Conservation (phyloP, 2,329 filamentous ascomycete species). For the Lasiodiplodia sp. region DNA sequence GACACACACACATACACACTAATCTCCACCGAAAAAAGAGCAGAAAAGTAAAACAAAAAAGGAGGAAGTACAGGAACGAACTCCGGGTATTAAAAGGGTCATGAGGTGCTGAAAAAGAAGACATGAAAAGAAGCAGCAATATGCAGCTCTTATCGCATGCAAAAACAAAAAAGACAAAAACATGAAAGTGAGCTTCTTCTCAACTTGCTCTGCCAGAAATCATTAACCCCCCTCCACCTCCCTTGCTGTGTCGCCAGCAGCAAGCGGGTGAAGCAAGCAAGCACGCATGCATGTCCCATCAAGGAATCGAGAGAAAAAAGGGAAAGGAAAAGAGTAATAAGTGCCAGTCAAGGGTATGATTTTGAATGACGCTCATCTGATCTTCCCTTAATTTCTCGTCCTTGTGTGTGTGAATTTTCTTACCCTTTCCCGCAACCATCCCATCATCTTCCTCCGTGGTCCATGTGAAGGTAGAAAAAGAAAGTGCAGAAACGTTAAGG, state of each 20-base stretch:
- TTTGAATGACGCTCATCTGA: slow-evolving; percentile 6
- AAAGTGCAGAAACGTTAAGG: slow-evolving; percentile 18
- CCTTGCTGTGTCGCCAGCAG: not conserved
- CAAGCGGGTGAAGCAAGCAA: not conserved
- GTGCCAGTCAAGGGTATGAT: slow-evolving; percentile 9
- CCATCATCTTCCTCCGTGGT: not conserved
- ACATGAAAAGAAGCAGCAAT: not conserved
- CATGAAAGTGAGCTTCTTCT: too few relatives aligned
- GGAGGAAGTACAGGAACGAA: slow-evolving; percentile 5
- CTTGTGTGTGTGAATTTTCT: slow-evolving; percentile 5
- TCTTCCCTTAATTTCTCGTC: not conserved
- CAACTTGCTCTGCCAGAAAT: slow-evolving; percentile 3
- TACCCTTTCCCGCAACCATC: slow-evolving; percentile 2
- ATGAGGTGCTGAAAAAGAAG: slow-evolving; percentile 4
- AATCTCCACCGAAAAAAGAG: not conserved
- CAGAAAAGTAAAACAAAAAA: not conserved
- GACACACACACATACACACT: not conserved
- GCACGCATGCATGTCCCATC: not conserved
- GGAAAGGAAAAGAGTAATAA: slow-evolving; percentile 4
- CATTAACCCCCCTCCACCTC: not conserved
- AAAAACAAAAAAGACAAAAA: not conserved
- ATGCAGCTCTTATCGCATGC: not conserved
- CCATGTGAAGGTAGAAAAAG: slow-evolving; percentile 6
- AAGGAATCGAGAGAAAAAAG: slow-evolving; percentile 2
- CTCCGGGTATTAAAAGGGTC: slow-evolving; percentile 28